Evolutionary conservation across 495 filamentous ascomycete genomes (phyloP), one percentile per base, ranked within the genome.

Genomic region (Hyaloscypha bicolor): DNA sequence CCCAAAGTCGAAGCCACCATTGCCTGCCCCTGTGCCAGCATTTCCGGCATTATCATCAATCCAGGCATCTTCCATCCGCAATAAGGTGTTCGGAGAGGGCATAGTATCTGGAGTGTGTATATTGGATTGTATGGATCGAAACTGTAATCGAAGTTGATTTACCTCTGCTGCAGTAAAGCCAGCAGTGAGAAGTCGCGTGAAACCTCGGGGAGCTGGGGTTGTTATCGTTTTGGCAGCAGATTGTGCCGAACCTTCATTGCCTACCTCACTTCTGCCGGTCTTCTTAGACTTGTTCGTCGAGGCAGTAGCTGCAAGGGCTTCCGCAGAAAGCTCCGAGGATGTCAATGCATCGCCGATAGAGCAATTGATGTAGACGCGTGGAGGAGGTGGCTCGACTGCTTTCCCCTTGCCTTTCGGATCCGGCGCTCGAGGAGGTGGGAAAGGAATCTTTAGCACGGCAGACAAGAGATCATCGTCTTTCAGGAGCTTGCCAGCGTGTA

Each of bases 1-100:
- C 16, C 69, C 79, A 30, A 74, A 77, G 32, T 78, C 78, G 60
- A 71, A 42, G 52, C 61, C 65, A n/a, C 58, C 68, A 35, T 69
- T 25, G 12, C 69, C 57, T 12, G 56, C 57, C 32, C 71, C 66
- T 14, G 65, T 19, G 64, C 74, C 31, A 63, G 63, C 53, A 63
- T 66, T 63, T 2, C 68, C 72, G 29, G 81, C 77, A 64, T 88
- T 88, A 70, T 87, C 88, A 66, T 99, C 95, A 70, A 99, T 90
- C 95, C 95, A 99, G 12, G 89, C 81, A 69, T 99, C 94, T 73
- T 99, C 95, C 67, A 97, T 89, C 67, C 64, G 84, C 74, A 69
- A 83, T 77, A 82, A 76, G 12, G 76, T 77, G 71, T 79, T 76
- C 4, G 84, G 82, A 57, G 79, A 82, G 8, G 93, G 93, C 90